These are phyloP conservation scores for Colletotrichum agaves DNA, from an alignment of 2,329 filamentous ascomycete species.

Conservation along the genomic window DNA sequence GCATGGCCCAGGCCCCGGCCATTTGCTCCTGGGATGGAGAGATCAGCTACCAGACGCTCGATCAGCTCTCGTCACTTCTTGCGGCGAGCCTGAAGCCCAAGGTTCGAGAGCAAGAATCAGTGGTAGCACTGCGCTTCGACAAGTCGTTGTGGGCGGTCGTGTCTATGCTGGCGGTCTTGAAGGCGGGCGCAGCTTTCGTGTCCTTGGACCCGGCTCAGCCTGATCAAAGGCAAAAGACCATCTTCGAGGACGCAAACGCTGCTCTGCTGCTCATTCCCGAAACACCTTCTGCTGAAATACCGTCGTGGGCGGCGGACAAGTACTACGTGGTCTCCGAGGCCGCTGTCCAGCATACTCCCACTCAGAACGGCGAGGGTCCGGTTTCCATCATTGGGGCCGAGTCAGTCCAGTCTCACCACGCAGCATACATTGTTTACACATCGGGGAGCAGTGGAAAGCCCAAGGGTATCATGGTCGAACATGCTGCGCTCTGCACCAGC, in stretches of 20 bases:
- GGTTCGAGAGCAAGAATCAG: no score
- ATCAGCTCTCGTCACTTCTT: no score
- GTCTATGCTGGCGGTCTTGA: constrained; percentile 23
- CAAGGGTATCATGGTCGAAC: not conserved
- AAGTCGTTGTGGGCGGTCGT: constrained; percentile 20
- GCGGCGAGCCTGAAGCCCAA: no score
- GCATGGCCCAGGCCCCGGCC: no score
- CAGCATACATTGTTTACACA: not conserved
- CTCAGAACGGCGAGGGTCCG: not conserved
- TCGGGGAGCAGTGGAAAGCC: not conserved
- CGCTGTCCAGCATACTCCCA: not conserved
- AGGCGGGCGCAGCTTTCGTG: constrained; percentile 11
- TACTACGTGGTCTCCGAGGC: not conserved
- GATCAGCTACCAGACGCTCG: no score
- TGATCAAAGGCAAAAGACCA: not conserved
- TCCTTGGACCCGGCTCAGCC: constrained; percentile 21
- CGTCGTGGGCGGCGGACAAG: not conserved
- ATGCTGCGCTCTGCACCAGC: constrained; percentile 41
- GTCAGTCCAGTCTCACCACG: not conserved
- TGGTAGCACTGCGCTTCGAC: no score
- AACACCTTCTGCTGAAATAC: not conserved
- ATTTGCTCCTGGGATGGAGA: no score
- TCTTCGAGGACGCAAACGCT: not conserved
- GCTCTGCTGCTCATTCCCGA: no score
- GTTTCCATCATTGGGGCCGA: no score